These are phyloP conservation scores for Colletotrichum sansevieriae DNA, from an alignment of 2,329 filamentous ascomycete genomes.

Conservation along the genomic window DNA sequence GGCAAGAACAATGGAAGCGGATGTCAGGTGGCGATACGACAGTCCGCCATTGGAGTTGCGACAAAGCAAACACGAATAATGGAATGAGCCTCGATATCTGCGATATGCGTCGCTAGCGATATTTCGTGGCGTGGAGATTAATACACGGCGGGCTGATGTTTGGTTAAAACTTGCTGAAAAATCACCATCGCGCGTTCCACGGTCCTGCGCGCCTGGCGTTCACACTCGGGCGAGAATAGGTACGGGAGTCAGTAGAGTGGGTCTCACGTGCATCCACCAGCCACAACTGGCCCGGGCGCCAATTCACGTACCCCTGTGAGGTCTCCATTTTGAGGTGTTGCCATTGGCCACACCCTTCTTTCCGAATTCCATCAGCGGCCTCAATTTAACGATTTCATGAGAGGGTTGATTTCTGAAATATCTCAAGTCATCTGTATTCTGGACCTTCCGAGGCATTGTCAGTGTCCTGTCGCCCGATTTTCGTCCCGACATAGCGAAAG, in stretches of 20 bases:
- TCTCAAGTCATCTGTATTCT: neutral
- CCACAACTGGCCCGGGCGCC: slow-evolving; percentile 38
- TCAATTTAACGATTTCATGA: slow-evolving; percentile 9
- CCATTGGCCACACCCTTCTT: slow-evolving; percentile 7
- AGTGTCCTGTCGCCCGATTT: slow-evolving; percentile 28
- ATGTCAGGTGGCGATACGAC: slow-evolving; percentile 28
- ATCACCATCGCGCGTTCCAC: slow-evolving; percentile 36
- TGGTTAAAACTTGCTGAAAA: slow-evolving; percentile 38
- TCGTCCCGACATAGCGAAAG: slow-evolving; percentile 35
- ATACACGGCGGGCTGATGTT: slow-evolving; percentile 22
- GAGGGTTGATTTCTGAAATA: neutral
- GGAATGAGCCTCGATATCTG: slow-evolving; percentile 6
- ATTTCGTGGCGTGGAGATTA: slow-evolving; percentile 16
- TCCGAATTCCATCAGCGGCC: slow-evolving; percentile 6
- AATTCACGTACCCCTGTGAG: slow-evolving; percentile 1
- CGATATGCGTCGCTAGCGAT: slow-evolving; percentile 24
- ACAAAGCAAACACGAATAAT: slow-evolving; percentile 16
- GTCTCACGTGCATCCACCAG: slow-evolving; percentile 43
- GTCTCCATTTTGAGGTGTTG: slow-evolving; percentile 9
- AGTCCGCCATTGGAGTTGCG: slow-evolving; percentile 28
- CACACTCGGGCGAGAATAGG: slow-evolving; percentile 25
- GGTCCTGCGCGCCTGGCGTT: slow-evolving; percentile 33
- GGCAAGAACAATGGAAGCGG: slow-evolving; percentile 35
- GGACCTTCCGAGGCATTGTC: neutral
- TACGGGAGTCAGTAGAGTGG: slow-evolving; percentile 38